Percentiles rank a stretch among this genome's conserved stretches.
Conservation (phyloP, 208 protist species). For the Naegleria lovaniensis region DNA sequence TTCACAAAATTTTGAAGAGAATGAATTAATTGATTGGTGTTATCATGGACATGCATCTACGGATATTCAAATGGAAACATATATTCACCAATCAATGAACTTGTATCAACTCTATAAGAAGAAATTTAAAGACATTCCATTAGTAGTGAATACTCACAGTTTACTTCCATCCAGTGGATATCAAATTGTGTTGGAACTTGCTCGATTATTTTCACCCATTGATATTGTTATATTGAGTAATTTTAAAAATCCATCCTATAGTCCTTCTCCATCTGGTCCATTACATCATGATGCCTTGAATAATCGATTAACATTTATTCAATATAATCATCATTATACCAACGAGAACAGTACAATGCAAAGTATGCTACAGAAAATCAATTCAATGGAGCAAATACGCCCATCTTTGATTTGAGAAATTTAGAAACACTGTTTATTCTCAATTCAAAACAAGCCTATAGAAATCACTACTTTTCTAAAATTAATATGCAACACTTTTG, state of each 20-base stretch:
- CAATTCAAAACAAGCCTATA: not conserved
- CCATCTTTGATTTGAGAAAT: not conserved
- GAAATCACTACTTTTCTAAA: not conserved
- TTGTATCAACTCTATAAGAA: not conserved
- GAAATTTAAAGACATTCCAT: not conserved
- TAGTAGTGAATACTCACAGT: not conserved
- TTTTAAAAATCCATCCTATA: not conserved
- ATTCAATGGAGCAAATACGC: not conserved
- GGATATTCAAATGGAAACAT: slow-evolving; percentile 6
- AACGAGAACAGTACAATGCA: too few relatives aligned
- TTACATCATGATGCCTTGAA: too few relatives aligned
- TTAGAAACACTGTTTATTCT: not conserved
- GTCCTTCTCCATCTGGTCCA: not conserved
- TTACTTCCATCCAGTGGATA: not conserved
- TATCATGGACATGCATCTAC: not conserved
- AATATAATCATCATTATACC: not conserved
- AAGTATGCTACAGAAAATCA: not conserved
- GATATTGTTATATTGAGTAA: not conserved
- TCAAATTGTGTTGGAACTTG: not conserved
- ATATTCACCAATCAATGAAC: not conserved
- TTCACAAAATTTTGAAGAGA: not conserved
- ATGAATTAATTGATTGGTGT: not conserved
- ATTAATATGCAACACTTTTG: not conserved
- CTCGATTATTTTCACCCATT: not conserved
- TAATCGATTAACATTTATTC: not conserved